Percentiles rank a stretch among this genome's conserved stretches.
These are phyloP conservation scores for Neofusicoccum umdonicola DNA, from an alignment of 2,329 filamentous ascomycete species.

Conservation along the genomic window DNA sequence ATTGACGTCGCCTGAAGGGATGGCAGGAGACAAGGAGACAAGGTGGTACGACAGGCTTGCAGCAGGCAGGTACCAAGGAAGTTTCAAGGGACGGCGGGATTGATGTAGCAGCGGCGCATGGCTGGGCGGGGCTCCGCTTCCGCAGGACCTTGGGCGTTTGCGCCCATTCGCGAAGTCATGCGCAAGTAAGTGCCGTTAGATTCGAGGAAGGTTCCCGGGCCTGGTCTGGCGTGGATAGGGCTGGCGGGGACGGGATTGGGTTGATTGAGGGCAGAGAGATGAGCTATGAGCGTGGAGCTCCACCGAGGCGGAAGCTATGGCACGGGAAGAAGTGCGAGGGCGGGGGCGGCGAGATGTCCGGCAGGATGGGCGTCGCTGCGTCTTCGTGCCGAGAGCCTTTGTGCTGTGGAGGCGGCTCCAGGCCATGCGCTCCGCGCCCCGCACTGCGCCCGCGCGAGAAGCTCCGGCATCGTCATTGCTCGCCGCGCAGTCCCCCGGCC, in stretches of 20 bases:
- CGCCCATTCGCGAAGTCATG: not conserved
- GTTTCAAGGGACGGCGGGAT: not conserved
- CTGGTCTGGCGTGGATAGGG: not conserved
- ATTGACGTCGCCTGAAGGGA: not conserved
- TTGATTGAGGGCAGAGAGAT: not conserved
- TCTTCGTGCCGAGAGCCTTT: constrained; percentile 12
- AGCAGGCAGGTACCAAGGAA: not conserved
- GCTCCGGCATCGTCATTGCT: not conserved
- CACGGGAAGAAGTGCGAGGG: constrained; percentile 12
- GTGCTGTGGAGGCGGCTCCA: not conserved
- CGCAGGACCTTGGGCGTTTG: not conserved
- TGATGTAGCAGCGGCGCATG: not conserved
- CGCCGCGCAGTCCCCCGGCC: not conserved
- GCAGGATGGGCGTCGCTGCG: not conserved
- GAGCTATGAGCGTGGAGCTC: not conserved
- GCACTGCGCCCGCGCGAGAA: not conserved
- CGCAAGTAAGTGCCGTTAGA: not conserved
- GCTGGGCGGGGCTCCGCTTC: not conserved
- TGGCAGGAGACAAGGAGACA: not conserved
- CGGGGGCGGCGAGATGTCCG: constrained; percentile 14
- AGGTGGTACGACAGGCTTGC: not conserved
- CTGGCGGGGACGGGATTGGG: not conserved
- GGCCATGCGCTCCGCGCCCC: not conserved
- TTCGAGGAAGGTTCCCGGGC: not conserved
- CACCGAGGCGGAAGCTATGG: not conserved